Conservation (phyloP, 192 early-diverging fungal species). For the Haplosporangium gracile region DNA sequence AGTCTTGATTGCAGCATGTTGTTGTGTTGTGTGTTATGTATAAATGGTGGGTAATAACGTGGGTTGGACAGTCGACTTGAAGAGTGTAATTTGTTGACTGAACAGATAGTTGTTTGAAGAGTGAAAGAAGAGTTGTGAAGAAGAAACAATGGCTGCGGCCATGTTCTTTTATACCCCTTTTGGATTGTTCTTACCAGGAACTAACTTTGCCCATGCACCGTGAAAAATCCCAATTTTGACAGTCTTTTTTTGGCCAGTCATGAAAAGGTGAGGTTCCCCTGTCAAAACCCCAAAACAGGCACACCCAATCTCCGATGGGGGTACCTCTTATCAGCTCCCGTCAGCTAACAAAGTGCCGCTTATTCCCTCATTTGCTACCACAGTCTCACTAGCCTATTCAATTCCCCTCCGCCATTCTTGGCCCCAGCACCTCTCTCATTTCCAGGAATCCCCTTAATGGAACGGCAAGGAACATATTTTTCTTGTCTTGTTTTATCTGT, state of each 20-base stretch:
- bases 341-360: neutral
- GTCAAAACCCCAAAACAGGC: neutral
- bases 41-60: neutral
- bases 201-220: neutral
- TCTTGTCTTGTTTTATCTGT: neutral
- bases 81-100: neutral
- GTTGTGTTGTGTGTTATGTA: neutral
- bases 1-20: constrained; percentile 54
- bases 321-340: neutral
- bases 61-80: too few species aligned
- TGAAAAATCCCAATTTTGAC: neutral
- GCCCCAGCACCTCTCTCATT: neutral
- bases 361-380: neutral
- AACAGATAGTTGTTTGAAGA: neutral
- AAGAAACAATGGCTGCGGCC: neutral
- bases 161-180: neutral
- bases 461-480: neutral
- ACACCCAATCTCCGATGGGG: neutral
- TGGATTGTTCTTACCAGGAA: neutral
- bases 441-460: neutral
- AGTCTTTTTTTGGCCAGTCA: neutral
- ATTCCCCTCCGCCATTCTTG: neutral
- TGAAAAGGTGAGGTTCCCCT: neutral
- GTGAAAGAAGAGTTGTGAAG: neutral
- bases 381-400: neutral